Percentiles rank a stretch among this genome's conserved stretches.
Conservation (phyloP, 2,329 filamentous ascomycete species). For the Talaromyces sp. region DNA sequence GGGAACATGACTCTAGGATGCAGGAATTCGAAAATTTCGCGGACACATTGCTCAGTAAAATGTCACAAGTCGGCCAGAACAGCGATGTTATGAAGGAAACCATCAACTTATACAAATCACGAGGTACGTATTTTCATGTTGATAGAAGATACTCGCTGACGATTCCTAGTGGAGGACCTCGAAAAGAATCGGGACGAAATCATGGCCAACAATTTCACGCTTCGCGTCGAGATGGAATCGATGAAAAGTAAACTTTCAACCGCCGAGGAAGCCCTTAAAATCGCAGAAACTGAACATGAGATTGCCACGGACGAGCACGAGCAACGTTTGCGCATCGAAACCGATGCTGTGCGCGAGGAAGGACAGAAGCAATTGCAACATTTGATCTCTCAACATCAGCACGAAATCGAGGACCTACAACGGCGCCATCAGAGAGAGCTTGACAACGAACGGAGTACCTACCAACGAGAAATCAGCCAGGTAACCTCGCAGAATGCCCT, state of each 20-base stretch:
- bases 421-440: conserved; percentile 64
- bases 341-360: conserved; percentile 45
- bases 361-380: conserved; percentile 56
- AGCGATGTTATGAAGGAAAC: conserved; percentile 71
- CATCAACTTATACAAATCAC: conserved; percentile 69
- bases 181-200: conserved; percentile 55
- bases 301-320: conserved; percentile 54
- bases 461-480: conserved; percentile 42
- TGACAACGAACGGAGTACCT: conserved; percentile 57
- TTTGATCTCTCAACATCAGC: conserved; percentile 61
- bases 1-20: conserved; percentile 76
- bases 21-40: conserved; percentile 75
- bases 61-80: conserved; percentile 67
- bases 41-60: conserved; percentile 67
- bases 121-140: conserved; percentile 53
- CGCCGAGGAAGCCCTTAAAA: conserved; percentile 52
- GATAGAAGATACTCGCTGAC: conserved; percentile 2
- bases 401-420: conserved; percentile 65
- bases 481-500: conserved; percentile 35
- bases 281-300: conserved; percentile 53
- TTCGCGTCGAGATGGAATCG: conserved; percentile 69
- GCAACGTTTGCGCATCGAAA: conserved; percentile 51
- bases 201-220: conserved; percentile 51
- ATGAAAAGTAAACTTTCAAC: conserved; percentile 54
- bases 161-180: conserved; percentile 54